These are phyloP conservation scores for Chalaropsis ovoidea DNA, from an alignment of 2,329 filamentous ascomycete species.

Conservation along the genomic window DNA sequence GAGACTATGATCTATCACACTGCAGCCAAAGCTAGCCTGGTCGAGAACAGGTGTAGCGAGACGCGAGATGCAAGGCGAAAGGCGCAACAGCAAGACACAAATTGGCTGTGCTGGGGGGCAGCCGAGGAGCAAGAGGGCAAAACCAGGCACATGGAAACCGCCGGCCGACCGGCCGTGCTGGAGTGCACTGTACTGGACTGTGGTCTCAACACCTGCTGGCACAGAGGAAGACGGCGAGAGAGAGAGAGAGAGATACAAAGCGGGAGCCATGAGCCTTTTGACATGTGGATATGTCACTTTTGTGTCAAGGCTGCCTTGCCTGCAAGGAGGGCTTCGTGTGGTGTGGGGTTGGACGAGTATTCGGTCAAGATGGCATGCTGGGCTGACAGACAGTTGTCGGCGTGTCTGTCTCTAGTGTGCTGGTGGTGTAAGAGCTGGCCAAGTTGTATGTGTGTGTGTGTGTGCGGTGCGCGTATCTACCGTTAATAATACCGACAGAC, in stretches of 20 bases:
- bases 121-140: background rate
- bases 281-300: slow-evolving; percentile 5
- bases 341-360: background rate
- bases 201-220: background rate
- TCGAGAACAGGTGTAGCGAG: background rate
- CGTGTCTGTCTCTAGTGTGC: no score
- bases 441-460: no score
- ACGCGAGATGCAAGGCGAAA: background rate
- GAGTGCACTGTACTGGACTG: background rate
- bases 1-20: background rate
- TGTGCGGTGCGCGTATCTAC: no score
- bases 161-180: no score
- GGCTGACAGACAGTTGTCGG: background rate
- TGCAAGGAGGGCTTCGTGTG: background rate
- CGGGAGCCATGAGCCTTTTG: background rate
- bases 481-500: no score
- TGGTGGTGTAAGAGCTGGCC: no score
- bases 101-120: background rate
- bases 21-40: background rate
- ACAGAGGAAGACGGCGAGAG: background rate
- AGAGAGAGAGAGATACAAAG: background rate
- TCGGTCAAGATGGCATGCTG: background rate
- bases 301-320: background rate
- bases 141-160: slow-evolving; percentile 5
- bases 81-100: background rate